Evolutionary conservation across 306 rosid genomes (phyloP), one percentile per base, ranked within the genome.

Genomic region (Nissolia schottii): DNA sequence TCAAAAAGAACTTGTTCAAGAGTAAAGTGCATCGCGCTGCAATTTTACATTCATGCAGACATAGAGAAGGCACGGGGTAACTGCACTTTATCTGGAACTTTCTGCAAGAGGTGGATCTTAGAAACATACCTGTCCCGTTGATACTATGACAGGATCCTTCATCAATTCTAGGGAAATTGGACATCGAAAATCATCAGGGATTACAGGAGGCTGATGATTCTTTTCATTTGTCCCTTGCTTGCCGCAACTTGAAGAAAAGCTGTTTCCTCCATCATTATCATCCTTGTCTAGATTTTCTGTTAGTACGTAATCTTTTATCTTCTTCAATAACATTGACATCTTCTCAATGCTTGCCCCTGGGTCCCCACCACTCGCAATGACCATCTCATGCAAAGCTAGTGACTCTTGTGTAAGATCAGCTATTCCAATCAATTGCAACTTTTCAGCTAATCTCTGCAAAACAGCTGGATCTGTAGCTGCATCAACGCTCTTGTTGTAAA

Each of bases 71-170:
- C 8, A 0, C 8, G 40, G 4, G 40, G 10, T 34, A 34, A 34
- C 40, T 7, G 8, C 40, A 34, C 40, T 34, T 34, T 6, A 7
- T 34, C 12, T 7, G 40, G 0, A 34, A 34, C 40, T 34, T 2
- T 34, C 40, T 34, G 40, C 40, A 7, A 70, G 9, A 57, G 41
- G 61, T 16, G 79, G 50, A 49, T 75, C 37, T 50, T 55, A 57
- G 38, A 65, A 37, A 66, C 64, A 75, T 85, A 95, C 99, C 97
- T 95, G 99, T 80, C 99, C 99, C 5, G 99, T 95, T 53, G 99
- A 95, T 74, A 95, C 97, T 83, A 95, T 95, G 70, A 95, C 96
- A 4, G 99, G 99, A 84, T 95, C 97, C 78, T 67, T 85, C 97
- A 95, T 95, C 80, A 95, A 85, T 80, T 95, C 99, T 62, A 95